phyloP scores from a whole-genome alignment of 495 filamentous ascomycete species.

The Lasiosphaeria ovina region DNA sequence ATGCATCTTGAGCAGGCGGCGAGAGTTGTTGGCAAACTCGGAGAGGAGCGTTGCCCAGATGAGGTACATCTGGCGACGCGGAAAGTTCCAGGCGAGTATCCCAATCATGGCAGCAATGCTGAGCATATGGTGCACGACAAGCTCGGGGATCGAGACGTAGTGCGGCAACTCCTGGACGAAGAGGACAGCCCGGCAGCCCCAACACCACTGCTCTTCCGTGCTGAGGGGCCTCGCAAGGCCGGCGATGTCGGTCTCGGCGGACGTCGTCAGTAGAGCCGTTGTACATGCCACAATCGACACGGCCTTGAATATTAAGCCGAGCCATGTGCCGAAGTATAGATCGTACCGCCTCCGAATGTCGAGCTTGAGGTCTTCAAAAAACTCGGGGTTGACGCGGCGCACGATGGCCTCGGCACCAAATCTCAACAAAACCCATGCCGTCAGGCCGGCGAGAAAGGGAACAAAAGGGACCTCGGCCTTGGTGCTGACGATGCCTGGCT shows the following conservation, averaged over 20 bases:
- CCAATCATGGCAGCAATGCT: slow-evolving; percentile 20
- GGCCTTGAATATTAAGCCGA: slow-evolving; percentile 24
- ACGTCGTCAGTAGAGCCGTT: slow-evolving; percentile 17
- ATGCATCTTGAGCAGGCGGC: slow-evolving; percentile 23
- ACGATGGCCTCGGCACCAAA: slow-evolving; percentile 14
- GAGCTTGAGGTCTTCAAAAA: slow-evolving; percentile 20
- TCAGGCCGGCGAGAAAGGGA: slow-evolving; percentile 21
- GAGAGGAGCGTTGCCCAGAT: slow-evolving; percentile 19
- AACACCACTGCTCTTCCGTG: slow-evolving; percentile 26
- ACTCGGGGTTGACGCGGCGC: slow-evolving; percentile 13
- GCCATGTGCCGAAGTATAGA: slow-evolving; percentile 24
- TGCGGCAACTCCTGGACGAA: slow-evolving; percentile 25
- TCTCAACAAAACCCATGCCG: slow-evolving; percentile 17
- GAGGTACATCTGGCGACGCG: slow-evolving; percentile 25
- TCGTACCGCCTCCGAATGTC: slow-evolving; percentile 23
- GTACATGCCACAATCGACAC: slow-evolving; percentile 16
- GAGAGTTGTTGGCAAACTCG: slow-evolving; percentile 22
- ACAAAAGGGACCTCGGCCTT: slow-evolving; percentile 20
- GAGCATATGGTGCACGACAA: slow-evolving; percentile 26
- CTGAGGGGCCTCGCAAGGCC: slow-evolving; percentile 20
- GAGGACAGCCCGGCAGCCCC: slow-evolving; percentile 28
- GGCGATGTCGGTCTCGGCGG: slow-evolving; percentile 20
- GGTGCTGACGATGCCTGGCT: not conserved
- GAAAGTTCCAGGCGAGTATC: slow-evolving; percentile 19
- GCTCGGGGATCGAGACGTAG: slow-evolving; percentile 19